Evolutionary conservation across 2,329 filamentous ascomycete genomes (phyloP), one percentile per base, ranked within the genome.

Genomic region (Gliomastix tumulicola): DNA sequence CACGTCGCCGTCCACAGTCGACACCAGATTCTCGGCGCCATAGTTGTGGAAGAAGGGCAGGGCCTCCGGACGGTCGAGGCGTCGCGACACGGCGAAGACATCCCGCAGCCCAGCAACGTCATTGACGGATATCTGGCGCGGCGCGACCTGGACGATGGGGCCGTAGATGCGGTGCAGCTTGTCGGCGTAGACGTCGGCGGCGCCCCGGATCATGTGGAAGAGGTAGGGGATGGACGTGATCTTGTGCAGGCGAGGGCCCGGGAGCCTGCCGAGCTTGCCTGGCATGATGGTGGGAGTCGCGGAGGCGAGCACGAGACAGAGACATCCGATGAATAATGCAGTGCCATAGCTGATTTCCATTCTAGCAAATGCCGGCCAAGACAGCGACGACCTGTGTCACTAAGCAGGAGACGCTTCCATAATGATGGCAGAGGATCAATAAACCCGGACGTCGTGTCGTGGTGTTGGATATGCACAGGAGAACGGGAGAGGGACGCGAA

Each of bases 41-140:
- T 42, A 40, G 16, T 42, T 38, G 28, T 42, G 41, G 21, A 38
- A 34, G 20, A 36, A 28, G n/a, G 35, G 32, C 11, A 42, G 12
- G 7, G 38, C 23, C 7, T 30, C 16, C 6, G 21, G 22, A 6
- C 41, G 37, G 20, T 37, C 38, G 5, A 36, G 28, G n/a, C 36
- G 37, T 13, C 17, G 18, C 4, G 32, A n/a, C 3, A 15, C 33
- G 21, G 25, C 22, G 16, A 22, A 38, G 21, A 38, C n/a, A 12
- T 27, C 21, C 7, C 30, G 30, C 13, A 34, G 15, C 4, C 31
- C 38, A 18, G 12, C 17, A 11, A 21, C 16, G 16, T 37, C 35
- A 23, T 30, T 34, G 23, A 37, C 15, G 3, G 40, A 42, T 18
- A 39, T n/a, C 5, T 32, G 23, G 7, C 32, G 22, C 7, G 40